Evolutionary conservation across 805 yeast species (phyloP).

Genomic region (Ogataea parapolymorpha): DNA sequence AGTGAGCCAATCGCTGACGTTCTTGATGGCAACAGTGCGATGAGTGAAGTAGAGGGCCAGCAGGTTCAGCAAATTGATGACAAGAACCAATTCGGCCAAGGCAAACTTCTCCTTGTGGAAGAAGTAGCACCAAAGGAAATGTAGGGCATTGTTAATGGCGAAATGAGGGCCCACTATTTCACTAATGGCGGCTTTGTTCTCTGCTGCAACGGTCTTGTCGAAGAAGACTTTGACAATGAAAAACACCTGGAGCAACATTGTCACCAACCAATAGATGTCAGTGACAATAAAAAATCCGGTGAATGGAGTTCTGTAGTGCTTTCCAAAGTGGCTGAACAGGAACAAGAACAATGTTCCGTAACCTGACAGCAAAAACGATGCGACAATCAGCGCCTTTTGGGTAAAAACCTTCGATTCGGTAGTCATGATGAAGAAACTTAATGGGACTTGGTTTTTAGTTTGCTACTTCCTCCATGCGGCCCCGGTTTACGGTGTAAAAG

Average conservation of each 20-base stretch:
- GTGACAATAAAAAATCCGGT: constrained; percentile 50
- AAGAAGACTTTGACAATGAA: constrained; percentile 44
- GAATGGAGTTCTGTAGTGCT: constrained; percentile 62
- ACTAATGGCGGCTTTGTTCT: constrained; percentile 33
- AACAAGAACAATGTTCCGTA: constrained; percentile 56
- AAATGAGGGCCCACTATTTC: constrained; percentile 58
- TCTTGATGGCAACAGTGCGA: constrained; percentile 55
- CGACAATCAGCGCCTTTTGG: constrained; percentile 42
- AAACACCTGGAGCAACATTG: constrained; percentile 49
- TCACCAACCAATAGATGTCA: constrained; percentile 55
- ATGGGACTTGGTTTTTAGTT: neutral
- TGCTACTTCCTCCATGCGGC: constrained; percentile 12
- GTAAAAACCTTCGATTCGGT: constrained; percentile 16
- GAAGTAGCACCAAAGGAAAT: constrained; percentile 60
- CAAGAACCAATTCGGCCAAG: constrained; percentile 53
- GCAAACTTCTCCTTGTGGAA: constrained; percentile 60
- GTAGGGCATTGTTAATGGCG: constrained; percentile 55
- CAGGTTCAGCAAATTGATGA: constrained; percentile 59
- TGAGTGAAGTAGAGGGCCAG: constrained; percentile 53
- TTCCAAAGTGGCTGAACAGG: constrained; percentile 50
- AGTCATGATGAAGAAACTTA: constrained; percentile 11
- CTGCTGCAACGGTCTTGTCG: constrained; percentile 21
- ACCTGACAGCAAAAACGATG: constrained; percentile 53
- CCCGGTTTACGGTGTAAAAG: constrained; percentile 1
- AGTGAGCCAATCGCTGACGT: constrained; percentile 48